Conservation (phyloP, 2,329 filamentous ascomycete species). For the Ophidiomyces ophidiicola region DNA sequence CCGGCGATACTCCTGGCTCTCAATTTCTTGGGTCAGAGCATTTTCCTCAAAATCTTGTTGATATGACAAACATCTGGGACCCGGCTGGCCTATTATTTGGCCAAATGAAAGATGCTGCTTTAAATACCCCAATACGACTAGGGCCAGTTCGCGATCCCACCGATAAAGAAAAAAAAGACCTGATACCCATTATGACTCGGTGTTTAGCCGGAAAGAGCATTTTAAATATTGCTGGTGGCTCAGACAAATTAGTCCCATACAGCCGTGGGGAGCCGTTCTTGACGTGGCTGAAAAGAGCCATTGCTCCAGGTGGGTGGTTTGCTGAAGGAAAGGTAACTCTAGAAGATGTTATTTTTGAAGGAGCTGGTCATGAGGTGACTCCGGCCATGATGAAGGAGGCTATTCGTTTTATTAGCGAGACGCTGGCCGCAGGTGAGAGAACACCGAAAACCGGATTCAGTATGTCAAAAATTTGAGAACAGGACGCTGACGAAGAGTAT, state of each 20-base stretch:
- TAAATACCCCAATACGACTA: slow-evolving; percentile 21
- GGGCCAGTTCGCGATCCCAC: slow-evolving; percentile 27
- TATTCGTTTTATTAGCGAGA: slow-evolving; percentile 41
- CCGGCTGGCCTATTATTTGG: slow-evolving; percentile 63
- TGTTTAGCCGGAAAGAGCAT: slow-evolving; percentile 42
- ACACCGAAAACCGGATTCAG: slow-evolving; percentile 20
- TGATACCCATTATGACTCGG: slow-evolving; percentile 34
- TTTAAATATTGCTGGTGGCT: slow-evolving; percentile 41
- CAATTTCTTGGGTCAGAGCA: slow-evolving; percentile 64
- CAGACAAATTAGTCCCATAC: slow-evolving; percentile 51
- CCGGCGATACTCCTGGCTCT: slow-evolving; percentile 43
- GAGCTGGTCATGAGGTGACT: slow-evolving; percentile 48
- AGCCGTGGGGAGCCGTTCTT: slow-evolving; percentile 45
- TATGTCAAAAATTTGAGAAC: slow-evolving; percentile 17
- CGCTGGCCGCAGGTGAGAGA: slow-evolving; percentile 21
- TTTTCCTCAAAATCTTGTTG: slow-evolving; percentile 59
- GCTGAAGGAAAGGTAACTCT: slow-evolving; percentile 41
- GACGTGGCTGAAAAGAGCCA: slow-evolving; percentile 41
- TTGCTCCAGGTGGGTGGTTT: slow-evolving; percentile 35
- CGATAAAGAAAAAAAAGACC: slow-evolving; percentile 32
- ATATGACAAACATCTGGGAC: slow-evolving; percentile 54
- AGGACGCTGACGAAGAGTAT: not conserved
- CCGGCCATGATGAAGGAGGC: slow-evolving; percentile 44
- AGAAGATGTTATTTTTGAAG: slow-evolving; percentile 46
- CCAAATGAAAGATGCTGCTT: slow-evolving; percentile 23